Conservation (phyloP, 108 stramenopile species). For the Thalassiosira profunda region DNA sequence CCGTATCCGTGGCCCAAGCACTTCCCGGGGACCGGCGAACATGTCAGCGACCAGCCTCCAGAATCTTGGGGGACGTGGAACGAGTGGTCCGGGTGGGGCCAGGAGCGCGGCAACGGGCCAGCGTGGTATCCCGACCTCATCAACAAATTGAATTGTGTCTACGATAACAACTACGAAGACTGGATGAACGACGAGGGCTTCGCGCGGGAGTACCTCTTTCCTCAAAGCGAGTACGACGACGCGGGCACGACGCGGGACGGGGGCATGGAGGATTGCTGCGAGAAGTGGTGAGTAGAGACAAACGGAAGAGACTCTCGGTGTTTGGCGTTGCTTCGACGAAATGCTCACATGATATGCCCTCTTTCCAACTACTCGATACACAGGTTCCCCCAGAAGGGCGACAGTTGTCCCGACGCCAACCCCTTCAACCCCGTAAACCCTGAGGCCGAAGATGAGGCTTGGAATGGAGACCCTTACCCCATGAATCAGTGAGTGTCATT, state of each 20-base stretch:
- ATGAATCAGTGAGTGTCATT: too few species aligned
- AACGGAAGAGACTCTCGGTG: too few species aligned
- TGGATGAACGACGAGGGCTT: not conserved
- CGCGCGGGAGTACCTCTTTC: not conserved
- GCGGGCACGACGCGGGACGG: not conserved
- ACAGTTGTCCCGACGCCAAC: slow-evolving; percentile 1
- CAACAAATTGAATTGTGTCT: not conserved
- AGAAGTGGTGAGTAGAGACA: slow-evolving; percentile 1
- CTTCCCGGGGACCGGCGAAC: too few species aligned
- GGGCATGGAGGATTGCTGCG: not conserved
- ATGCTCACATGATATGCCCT: not conserved
- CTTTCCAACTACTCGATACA: not conserved
- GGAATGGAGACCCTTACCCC: not conserved
- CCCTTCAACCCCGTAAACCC: not conserved
- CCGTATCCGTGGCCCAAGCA: too few species aligned
- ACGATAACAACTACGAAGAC: not conserved
- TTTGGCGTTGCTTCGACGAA: not conserved
- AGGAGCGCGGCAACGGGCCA: too few species aligned
- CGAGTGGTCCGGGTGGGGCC: not conserved
- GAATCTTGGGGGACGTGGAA: not conserved
- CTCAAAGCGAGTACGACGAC: not conserved
- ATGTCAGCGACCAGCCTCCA: too few species aligned
- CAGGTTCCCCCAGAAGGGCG: slow-evolving; percentile 1
- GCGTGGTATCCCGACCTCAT: not conserved
- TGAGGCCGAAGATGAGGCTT: slow-evolving; percentile 1